Evolutionary conservation across 768 basidiomycete genomes (phyloP).

Genomic region (Suillus placidus): DNA sequence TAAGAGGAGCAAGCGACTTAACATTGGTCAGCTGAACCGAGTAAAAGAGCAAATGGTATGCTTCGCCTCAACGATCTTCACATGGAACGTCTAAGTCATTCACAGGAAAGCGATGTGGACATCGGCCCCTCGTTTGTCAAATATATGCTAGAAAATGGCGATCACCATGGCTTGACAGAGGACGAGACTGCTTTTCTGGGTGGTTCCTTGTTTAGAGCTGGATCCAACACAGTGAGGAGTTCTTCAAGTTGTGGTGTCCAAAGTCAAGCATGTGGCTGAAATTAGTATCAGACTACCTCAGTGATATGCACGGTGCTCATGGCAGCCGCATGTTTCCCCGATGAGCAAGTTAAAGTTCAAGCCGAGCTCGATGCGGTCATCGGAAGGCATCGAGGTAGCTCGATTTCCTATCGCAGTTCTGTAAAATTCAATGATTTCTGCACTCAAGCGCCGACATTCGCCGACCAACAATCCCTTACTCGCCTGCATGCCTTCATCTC

Average conservation of each 20-base stretch:
- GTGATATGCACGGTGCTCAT: background rate
- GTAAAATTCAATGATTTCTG: background rate
- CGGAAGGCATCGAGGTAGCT: background rate
- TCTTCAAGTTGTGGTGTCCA: background rate
- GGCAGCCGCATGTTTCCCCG: background rate
- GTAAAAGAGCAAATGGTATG: background rate
- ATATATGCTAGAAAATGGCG: background rate
- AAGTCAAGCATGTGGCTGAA: background rate
- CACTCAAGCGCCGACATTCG: background rate
- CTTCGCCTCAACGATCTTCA: background rate
- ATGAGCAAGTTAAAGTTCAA: background rate
- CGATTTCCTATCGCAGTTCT: background rate
- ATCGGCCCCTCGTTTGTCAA: background rate
- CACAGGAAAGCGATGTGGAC: background rate
- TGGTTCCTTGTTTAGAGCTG: background rate
- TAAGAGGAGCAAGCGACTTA: background rate
- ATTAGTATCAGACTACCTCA: background rate
- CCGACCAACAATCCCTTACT: background rate
- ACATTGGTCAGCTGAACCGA: background rate
- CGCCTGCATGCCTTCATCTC: background rate
- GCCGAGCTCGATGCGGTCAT: background rate
- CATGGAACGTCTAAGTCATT: background rate
- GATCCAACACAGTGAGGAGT: background rate
- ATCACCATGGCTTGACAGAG: background rate
- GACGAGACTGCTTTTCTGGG: background rate